phyloP scores from a whole-genome alignment of 805 yeast species.

The Candida xiaguanensis region DNA sequence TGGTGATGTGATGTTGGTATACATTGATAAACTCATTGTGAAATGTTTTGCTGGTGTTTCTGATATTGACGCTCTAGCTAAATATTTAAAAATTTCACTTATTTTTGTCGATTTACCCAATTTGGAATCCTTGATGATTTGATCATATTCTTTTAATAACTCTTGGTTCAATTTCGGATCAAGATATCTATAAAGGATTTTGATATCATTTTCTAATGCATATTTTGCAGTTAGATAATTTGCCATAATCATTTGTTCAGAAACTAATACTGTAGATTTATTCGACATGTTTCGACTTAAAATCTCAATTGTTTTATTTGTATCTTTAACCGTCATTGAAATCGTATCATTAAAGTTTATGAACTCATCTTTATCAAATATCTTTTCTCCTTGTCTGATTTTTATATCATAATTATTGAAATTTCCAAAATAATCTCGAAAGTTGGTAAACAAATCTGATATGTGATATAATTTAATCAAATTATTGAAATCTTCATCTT shows the following conservation, averaged over 20 bases:
- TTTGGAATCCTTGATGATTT: conserved; percentile 17
- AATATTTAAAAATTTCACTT: conserved; percentile 2
- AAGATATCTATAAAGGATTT: conserved; percentile 49
- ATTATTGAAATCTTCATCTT: conserved; percentile 21
- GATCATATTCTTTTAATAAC: conserved; percentile 22
- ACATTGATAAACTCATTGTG: conserved; percentile 53
- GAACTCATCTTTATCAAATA: neutral
- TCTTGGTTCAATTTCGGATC: conserved; percentile 22
- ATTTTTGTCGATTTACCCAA: conserved; percentile 7
- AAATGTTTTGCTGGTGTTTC: conserved; percentile 5
- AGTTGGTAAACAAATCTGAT: conserved; percentile 13
- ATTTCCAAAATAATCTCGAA: neutral
- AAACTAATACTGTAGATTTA: conserved; percentile 53
- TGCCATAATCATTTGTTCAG: conserved; percentile 81
- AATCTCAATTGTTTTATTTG: conserved; percentile 13
- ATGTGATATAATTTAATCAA: conserved; percentile 25
- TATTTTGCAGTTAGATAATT: conserved; percentile 57
- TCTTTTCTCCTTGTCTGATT: neutral
- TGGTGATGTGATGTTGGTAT: conserved; percentile 85
- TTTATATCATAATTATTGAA: neutral
- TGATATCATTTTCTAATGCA: conserved; percentile 41
- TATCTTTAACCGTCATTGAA: conserved; percentile 12
- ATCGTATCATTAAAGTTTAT: conserved; percentile 6
- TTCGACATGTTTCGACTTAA: conserved; percentile 12
- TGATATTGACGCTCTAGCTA: conserved; percentile 3